phyloP scores from a whole-genome alignment of 2,329 filamentous ascomycete species.

The Pestalotiopsis sp. region DNA sequence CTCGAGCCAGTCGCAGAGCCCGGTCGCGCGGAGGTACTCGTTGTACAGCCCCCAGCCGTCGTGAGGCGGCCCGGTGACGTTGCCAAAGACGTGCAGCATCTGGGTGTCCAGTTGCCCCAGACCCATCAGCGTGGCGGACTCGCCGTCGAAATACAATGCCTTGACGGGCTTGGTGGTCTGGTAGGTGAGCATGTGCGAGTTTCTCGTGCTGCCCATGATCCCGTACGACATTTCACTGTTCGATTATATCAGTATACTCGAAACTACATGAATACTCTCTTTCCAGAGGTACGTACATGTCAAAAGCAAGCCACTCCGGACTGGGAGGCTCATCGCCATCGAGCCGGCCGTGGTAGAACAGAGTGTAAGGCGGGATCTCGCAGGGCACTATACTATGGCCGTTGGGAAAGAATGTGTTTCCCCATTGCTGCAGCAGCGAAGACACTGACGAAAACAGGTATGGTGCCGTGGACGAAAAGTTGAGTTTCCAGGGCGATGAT shows the following conservation, averaged over 20 bases:
- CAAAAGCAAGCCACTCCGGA: slow-evolving; percentile 56
- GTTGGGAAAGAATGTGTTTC: slow-evolving; percentile 53
- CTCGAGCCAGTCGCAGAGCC: slow-evolving; percentile 48
- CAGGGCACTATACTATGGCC: slow-evolving; percentile 50
- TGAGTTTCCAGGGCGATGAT: slow-evolving; percentile 34
- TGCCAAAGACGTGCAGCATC: slow-evolving; percentile 52
- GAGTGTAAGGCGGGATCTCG: slow-evolving; percentile 46
- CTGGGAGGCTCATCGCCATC: slow-evolving; percentile 43
- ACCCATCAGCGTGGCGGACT: slow-evolving; percentile 49
- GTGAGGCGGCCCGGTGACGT: slow-evolving; percentile 37
- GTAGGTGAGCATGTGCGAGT: slow-evolving; percentile 51
- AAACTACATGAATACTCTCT: not conserved
- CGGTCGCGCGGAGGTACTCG: slow-evolving; percentile 50
- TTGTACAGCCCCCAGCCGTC: slow-evolving; percentile 38
- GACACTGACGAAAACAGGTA: slow-evolving; percentile 51
- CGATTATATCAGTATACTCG: slow-evolving; percentile 11
- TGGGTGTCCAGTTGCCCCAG: slow-evolving; percentile 49
- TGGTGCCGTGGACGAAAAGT: slow-evolving; percentile 49
- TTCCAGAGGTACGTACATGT: slow-evolving; percentile 33
- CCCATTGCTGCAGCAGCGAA: slow-evolving; percentile 50
- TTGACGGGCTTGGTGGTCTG: slow-evolving; percentile 44
- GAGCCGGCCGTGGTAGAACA: slow-evolving; percentile 50
- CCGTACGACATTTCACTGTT: slow-evolving; percentile 53
- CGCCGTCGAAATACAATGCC: slow-evolving; percentile 53
- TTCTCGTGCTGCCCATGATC: slow-evolving; percentile 47